Percentiles rank a stretch among this genome's conserved stretches.
These are phyloP conservation scores for Hypericum perforatum DNA, from an alignment of 345 rosid species.

Conservation along the genomic window DNA sequence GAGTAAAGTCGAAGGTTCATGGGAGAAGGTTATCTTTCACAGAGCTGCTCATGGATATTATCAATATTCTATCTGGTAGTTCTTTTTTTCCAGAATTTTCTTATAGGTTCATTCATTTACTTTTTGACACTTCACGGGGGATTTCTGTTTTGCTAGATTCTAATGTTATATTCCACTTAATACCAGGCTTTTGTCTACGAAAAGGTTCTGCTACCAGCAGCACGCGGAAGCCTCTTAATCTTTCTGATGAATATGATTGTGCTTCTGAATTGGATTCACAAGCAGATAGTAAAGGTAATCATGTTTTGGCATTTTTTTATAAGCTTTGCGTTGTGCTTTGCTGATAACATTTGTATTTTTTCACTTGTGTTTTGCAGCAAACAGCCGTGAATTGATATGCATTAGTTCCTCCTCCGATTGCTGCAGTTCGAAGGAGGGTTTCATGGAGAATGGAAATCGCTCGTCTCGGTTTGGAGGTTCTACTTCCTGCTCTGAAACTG, in stretches of 20 bases:
- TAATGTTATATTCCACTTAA: constrained; percentile 19
- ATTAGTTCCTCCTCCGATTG: constrained; percentile 35
- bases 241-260: constrained; percentile 25
- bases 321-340: neutral
- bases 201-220: constrained; percentile 20
- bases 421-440: constrained; percentile 26
- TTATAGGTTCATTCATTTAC: neutral
- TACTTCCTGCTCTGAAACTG: constrained; percentile 38
- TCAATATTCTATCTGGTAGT: constrained; percentile 78
- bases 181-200: constrained; percentile 42
- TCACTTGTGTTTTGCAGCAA: constrained; percentile 32
- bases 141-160: constrained; percentile 5
- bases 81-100: neutral
- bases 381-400: constrained; percentile 29
- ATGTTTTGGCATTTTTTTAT: constrained; percentile 8
- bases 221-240: constrained; percentile 15
- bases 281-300: constrained; percentile 42
- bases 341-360: neutral
- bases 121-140: neutral
- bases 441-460: constrained; percentile 11
- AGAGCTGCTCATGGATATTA: constrained; percentile 41
- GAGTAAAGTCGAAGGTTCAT: constrained; percentile 31
- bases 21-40: constrained; percentile 42
- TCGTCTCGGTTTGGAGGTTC: constrained; percentile 17
- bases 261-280: constrained; percentile 30